Evolutionary conservation across 2,329 filamentous ascomycete species (phyloP).

Genomic region (Penicillium sp.): DNA sequence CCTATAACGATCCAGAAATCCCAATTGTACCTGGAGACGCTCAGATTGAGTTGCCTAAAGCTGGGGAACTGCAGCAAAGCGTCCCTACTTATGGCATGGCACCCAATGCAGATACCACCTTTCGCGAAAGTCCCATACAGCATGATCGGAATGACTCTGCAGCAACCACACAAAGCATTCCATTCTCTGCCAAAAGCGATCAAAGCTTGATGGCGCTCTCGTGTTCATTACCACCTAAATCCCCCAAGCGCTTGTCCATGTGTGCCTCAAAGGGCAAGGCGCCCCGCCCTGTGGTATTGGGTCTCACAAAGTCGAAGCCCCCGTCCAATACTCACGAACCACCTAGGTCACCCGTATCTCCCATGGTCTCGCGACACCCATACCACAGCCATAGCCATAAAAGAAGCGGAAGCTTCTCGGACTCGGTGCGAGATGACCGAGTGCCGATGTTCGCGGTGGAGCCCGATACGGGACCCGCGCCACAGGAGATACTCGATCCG

Average conservation of each 20-base stretch:
- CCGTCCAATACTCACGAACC: constrained; percentile 21
- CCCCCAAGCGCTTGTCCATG: constrained; percentile 37
- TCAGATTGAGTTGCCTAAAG: constrained; percentile 52
- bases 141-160: constrained; percentile 37
- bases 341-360: constrained; percentile 23
- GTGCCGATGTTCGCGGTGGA: constrained; percentile 51
- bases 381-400: constrained; percentile 62
- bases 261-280: constrained; percentile 31
- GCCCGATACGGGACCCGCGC: constrained; percentile 43
- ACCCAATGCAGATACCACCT: constrained; percentile 7
- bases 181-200: constrained; percentile 41
- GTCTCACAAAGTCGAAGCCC: constrained; percentile 29
- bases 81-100: background rate
- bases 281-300: constrained; percentile 43
- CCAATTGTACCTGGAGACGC: constrained; percentile 75
- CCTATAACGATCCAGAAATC: constrained; percentile 57
- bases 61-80: constrained; percentile 14
- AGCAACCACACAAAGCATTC: constrained; percentile 34
- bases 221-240: constrained; percentile 56
- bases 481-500: constrained; percentile 65
- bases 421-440: constrained; percentile 72
- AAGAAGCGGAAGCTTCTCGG: constrained; percentile 81
- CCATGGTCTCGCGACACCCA: constrained; percentile 45
- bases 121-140: constrained; percentile 17
- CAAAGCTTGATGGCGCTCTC: constrained; percentile 58